Evolutionary conservation across 768 basidiomycete species (phyloP).

Genomic region (button mushroom (Agaricus bisporus)): DNA sequence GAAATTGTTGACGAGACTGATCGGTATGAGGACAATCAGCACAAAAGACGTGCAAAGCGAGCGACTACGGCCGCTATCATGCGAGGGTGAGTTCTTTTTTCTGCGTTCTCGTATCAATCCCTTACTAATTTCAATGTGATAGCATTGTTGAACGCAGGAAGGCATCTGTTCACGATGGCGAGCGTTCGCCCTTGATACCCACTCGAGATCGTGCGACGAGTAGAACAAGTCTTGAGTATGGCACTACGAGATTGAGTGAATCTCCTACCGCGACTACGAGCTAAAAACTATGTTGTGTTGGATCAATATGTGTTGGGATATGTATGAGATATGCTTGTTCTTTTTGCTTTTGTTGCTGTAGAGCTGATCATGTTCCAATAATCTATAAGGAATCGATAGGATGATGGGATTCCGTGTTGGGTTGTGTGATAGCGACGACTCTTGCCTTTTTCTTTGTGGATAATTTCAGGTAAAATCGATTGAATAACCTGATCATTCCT

Average conservation of each 20-base stretch:
- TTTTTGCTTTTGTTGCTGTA: too few species aligned
- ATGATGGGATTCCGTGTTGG: too few species aligned
- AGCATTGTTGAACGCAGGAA: slow-evolving; percentile 48
- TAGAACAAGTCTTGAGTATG: background rate
- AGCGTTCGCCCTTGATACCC: background rate
- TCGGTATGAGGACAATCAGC: slow-evolving; percentile 80
- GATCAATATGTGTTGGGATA: too few species aligned
- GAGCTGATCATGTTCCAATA: too few species aligned
- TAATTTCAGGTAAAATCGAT: too few species aligned
- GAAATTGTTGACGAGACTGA: slow-evolving; percentile 97
- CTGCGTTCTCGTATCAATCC: background rate
- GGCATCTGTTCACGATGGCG: background rate
- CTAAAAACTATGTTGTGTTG: too few species aligned
- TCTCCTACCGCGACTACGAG: background rate
- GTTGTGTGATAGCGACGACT: too few species aligned
- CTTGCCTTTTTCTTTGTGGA: too few species aligned
- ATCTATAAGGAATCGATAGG: too few species aligned
- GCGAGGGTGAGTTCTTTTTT: slow-evolving; percentile 48
- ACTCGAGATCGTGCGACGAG: background rate
- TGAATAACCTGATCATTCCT: too few species aligned
- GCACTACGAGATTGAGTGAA: background rate
- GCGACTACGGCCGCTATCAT: slow-evolving; percentile 70
- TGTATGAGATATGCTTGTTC: too few species aligned
- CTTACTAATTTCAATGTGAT: background rate
- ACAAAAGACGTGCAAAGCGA: slow-evolving; percentile 67